Evolutionary conservation across 2,329 filamentous ascomycete genomes (phyloP), one percentile per base, ranked within the genome.

Genomic region (Alternaria hordeiaustralica): DNA sequence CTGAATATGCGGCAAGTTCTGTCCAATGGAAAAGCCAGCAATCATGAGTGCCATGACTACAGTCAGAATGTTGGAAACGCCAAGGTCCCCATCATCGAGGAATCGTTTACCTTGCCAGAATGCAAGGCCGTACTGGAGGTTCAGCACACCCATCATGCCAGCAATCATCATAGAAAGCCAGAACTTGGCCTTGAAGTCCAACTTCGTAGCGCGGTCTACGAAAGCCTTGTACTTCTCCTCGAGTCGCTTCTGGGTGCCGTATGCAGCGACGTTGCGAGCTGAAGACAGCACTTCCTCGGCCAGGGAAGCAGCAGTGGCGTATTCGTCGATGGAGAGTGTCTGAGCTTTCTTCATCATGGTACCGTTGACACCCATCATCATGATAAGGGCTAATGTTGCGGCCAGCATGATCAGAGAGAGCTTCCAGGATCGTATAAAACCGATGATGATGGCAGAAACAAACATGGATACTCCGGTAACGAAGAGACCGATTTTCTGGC

Each of bases 281-380:
- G 94, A 97, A 79, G 93, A 94, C 73, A 99, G 87, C 58, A 97
- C 95, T 81, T 99, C 96, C 76, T 98, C 96, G 5, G 93, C 95
- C 12, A 98, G 87, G 2, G 91, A 94, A 60, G 94, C 95, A 67
- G 94, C 95, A 53, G 89, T 84, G 25, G 93, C 94, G 74, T 97
- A 97, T 0, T 93, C 88, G 56, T 90, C 85, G 53, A 97, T 84
- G 2, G 92, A 91, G 61, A 88, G 60, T 2, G 69, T 83, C 81
- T 94, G 95, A 81, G 90, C 94, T 80, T 87, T 95, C 78, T 90
- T 93, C 76, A 97, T 84, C 72, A 97, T 91, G 73, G 93, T 92
- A 3, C 82, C 83, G 13, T 91, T 89, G 55, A 84, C 82, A 47
- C 90, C 92, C 89, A 96, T 96, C 68, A 91, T 86, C 13, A 92